Percentiles rank a stretch among this genome's conserved stretches.
These are phyloP conservation scores for Botrytis elliptica DNA, from an alignment of 2,329 filamentous ascomycete species.

Conservation along the genomic window DNA sequence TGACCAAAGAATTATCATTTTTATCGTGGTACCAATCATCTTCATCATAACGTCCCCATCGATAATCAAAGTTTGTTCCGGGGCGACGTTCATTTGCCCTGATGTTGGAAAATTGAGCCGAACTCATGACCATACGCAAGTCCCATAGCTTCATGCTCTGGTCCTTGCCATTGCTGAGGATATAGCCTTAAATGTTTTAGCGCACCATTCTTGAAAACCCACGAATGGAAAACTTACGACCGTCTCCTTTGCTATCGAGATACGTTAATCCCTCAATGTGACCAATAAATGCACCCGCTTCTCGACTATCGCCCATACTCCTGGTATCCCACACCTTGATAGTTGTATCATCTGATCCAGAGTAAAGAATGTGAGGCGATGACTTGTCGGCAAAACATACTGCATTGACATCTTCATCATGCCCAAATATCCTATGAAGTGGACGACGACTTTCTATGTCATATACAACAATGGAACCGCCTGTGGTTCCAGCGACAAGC, in stretches of 20 bases:
- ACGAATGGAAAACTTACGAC: slow-evolving; percentile 42
- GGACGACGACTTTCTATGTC: slow-evolving; percentile 80
- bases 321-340: slow-evolving; percentile 96
- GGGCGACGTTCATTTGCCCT: slow-evolving; percentile 55
- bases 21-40: slow-evolving; percentile 70
- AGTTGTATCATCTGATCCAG: slow-evolving; percentile 89
- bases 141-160: slow-evolving; percentile 99
- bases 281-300: slow-evolving; percentile 64
- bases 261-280: slow-evolving; percentile 67
- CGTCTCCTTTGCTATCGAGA: slow-evolving; percentile 68
- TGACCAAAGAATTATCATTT: slow-evolving; percentile 87
- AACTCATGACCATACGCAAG: slow-evolving; percentile 80
- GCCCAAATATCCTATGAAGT: slow-evolving; percentile 63
- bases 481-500: slow-evolving; percentile 83
- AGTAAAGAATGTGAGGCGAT: slow-evolving; percentile 92
- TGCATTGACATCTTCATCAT: slow-evolving; percentile 89
- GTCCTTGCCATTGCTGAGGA: slow-evolving; percentile 92
- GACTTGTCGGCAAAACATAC: slow-evolving; percentile 90
- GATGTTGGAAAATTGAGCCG: slow-evolving; percentile 58
- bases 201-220: neutral
- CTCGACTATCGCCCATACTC: slow-evolving; percentile 81
- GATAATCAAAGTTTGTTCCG: slow-evolving; percentile 69
- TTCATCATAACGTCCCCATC: slow-evolving; percentile 64
- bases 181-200: slow-evolving; percentile 53
- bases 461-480: slow-evolving; percentile 79